Evolutionary conservation across 1,139 yeast species (phyloP).

Genomic region (Blastobotrys buckinghamii): DNA sequence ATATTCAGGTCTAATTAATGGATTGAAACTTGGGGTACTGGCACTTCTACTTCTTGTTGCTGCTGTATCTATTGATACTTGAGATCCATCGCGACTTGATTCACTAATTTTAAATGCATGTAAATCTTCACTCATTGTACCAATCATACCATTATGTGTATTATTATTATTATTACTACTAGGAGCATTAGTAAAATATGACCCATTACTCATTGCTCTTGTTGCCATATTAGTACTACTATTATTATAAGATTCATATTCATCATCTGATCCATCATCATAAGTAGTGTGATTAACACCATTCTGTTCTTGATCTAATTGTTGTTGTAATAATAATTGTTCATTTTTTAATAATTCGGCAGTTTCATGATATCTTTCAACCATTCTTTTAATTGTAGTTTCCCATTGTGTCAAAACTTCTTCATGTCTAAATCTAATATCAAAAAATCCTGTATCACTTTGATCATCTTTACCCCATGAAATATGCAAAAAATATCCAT

Average conservation of each 20-base stretch:
- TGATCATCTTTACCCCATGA: constrained; percentile 36
- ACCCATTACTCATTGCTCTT: not conserved
- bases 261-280: constrained; percentile 23
- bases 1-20: not conserved
- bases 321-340: constrained; percentile 5
- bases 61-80: constrained; percentile 2
- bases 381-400: constrained; percentile 28
- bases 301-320: not conserved
- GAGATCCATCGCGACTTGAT: constrained; percentile 7
- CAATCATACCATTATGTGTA: not conserved
- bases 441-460: constrained; percentile 34
- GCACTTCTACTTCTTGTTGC: constrained; percentile 20
- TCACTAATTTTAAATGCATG: constrained; percentile 12
- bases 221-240: too few species aligned
- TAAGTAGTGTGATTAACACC: constrained; percentile 16
- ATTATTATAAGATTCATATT: constrained; percentile 11
- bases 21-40: constrained; percentile 12
- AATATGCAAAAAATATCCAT: constrained; percentile 31
- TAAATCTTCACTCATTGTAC: constrained; percentile 10
- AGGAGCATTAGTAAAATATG: not conserved
- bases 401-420: constrained; percentile 35
- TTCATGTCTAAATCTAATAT: constrained; percentile 33
- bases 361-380: constrained; percentile 23
- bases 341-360: constrained; percentile 1
- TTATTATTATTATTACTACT: not conserved